Evolutionary conservation across 78 protist genomes (phyloP).

Genomic region (Dictyostelium brefeldianum): DNA sequence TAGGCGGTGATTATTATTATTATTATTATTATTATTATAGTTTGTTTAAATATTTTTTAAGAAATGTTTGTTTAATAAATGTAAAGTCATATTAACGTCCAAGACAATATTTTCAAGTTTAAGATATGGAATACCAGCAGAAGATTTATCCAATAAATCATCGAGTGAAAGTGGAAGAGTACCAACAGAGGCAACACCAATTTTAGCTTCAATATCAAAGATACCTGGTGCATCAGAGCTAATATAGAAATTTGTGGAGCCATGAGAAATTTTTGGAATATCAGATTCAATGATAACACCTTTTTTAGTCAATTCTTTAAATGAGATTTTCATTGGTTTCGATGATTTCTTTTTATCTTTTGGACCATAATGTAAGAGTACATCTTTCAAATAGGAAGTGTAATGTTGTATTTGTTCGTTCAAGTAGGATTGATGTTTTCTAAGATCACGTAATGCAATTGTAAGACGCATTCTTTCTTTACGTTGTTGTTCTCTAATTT

Average conservation of each 20-base stretch:
- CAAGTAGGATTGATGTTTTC: slow-evolving; percentile 76
- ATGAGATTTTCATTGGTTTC: slow-evolving; percentile 64
- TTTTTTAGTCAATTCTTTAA: slow-evolving; percentile 71
- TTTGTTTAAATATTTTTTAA: slow-evolving; percentile 60
- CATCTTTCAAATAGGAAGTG: slow-evolving; percentile 67
- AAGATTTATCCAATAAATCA: slow-evolving; percentile 79
- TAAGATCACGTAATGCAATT: slow-evolving; percentile 56
- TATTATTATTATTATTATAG: too few relatives aligned
- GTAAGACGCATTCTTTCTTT: slow-evolving; percentile 81
- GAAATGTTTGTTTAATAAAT: slow-evolving; percentile 80
- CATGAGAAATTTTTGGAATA: slow-evolving; percentile 69
- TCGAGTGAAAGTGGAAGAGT: slow-evolving; percentile 38
- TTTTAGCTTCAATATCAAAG: slow-evolving; percentile 83
- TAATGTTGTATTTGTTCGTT: slow-evolving; percentile 80
- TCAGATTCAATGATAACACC: slow-evolving; percentile 83
- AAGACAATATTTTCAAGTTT: slow-evolving; percentile 76
- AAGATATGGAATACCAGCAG: slow-evolving; percentile 29
- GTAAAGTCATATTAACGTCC: slow-evolving; percentile 87
- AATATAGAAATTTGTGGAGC: slow-evolving; percentile 58
- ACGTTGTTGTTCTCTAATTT: slow-evolving; percentile 84
- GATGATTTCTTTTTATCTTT: slow-evolving; percentile 46
- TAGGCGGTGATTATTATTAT: neutral
- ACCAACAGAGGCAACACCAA: slow-evolving; percentile 73
- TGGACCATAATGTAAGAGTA: slow-evolving; percentile 40
- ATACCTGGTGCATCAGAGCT: slow-evolving; percentile 77